Evolutionary conservation across 768 basidiomycete species (phyloP).

Genomic region (Chlorophyllum brunneum): DNA sequence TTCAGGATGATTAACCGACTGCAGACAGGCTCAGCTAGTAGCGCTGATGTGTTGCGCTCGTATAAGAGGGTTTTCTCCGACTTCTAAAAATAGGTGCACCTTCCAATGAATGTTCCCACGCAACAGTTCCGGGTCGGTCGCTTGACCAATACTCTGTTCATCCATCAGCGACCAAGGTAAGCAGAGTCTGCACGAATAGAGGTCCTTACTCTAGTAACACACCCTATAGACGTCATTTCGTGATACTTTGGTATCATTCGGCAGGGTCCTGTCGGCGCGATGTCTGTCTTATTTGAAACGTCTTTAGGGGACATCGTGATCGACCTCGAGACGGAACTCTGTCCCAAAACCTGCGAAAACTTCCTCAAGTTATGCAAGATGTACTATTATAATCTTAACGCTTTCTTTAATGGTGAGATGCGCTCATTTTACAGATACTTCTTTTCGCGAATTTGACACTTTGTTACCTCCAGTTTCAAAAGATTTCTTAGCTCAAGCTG

Average conservation of each 20-base stretch:
- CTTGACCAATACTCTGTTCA: too few relatives aligned
- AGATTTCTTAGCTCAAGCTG: conserved; percentile 93
- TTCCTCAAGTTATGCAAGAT: conserved; percentile 97
- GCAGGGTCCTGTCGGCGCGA: conserved; percentile 24
- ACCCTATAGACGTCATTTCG: neutral
- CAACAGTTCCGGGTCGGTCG: too few relatives aligned
- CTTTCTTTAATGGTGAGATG: conserved; percentile 92
- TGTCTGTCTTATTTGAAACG: conserved; percentile 97
- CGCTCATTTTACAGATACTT: conserved; percentile 2
- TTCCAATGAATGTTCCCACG: too few relatives aligned
- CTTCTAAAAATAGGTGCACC: too few relatives aligned
- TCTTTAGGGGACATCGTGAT: conserved; percentile 96
- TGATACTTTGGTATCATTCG: neutral
- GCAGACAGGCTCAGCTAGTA: too few relatives aligned
- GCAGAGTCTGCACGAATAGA: neutral
- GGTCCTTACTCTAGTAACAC: neutral
- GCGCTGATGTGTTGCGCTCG: too few relatives aligned
- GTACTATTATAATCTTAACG: conserved; percentile 95
- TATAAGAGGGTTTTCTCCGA: too few relatives aligned
- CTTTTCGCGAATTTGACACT: neutral
- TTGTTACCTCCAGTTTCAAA: conserved; percentile 72
- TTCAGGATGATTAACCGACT: too few relatives aligned
- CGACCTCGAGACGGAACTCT: conserved; percentile 87
- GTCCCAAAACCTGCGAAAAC: conserved; percentile 91
- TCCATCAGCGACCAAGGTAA: too few relatives aligned